These are phyloP conservation scores for Uronychia binucleata DNA, from an alignment of 73 alveolate genomes.

Conservation along the genomic window DNA sequence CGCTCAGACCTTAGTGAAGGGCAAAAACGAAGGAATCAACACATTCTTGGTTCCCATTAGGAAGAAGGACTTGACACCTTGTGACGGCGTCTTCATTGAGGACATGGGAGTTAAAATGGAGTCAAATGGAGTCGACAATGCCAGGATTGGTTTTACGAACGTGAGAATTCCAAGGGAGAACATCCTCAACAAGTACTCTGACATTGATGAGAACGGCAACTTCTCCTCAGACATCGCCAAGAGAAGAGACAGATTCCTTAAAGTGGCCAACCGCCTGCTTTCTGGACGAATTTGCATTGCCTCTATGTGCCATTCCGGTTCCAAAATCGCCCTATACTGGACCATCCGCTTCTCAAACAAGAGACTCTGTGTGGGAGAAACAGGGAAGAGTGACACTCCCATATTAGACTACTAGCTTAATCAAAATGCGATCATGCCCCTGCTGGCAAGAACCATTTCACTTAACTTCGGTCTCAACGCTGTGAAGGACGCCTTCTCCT, in stretches of 20 bases:
- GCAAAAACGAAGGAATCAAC: constrained; percentile 64
- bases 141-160: constrained; percentile 49
- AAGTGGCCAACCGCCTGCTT: constrained; percentile 65
- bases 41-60: constrained; percentile 58
- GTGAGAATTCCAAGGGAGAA: constrained; percentile 63
- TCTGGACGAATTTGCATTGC: constrained; percentile 75
- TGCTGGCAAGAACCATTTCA: constrained; percentile 55
- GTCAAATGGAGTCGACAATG: constrained; percentile 73
- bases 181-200: constrained; percentile 59
- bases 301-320: constrained; percentile 49
- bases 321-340: constrained; percentile 45
- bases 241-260: constrained; percentile 60
- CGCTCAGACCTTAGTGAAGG: constrained; percentile 47
- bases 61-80: constrained; percentile 17
- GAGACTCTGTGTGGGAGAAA: constrained; percentile 56
- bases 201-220: constrained; percentile 54
- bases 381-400: constrained; percentile 71
- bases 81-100: constrained; percentile 57
- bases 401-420: constrained; percentile 55
- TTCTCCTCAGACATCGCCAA: constrained; percentile 44
- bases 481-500: constrained; percentile 53
- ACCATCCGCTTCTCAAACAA: constrained; percentile 48
- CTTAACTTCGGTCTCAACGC: constrained; percentile 47
- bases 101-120: constrained; percentile 70
- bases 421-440: constrained; percentile 64